Evolutionary conservation across 192 early-diverging fungal species (phyloP), one percentile per base, ranked within the genome.

Genomic region (Backusella circina): DNA sequence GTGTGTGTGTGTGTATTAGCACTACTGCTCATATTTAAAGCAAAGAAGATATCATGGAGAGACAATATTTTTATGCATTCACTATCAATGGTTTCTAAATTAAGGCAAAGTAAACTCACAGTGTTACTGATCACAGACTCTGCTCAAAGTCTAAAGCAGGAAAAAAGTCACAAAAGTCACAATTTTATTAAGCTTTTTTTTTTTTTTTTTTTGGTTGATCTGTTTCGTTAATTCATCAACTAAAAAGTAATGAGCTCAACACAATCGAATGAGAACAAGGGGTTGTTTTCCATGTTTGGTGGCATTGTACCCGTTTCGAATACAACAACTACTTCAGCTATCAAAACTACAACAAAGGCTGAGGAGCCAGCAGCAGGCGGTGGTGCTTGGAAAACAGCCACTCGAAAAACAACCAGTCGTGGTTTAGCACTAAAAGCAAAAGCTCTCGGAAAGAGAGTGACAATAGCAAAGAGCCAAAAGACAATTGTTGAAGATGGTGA

Each of bases 311-410:
- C 69, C 18, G 5, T 18, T 47, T 8, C 44, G 44, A 47, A 47
- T 21, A 6, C 18, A 38, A 33, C 8, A 36, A 68, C 32, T 21
- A 32, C 3, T 36, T 6, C 33, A 67, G 15, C n/a, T n/a, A 35
- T 33, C 4, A 36, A 68, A 3, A 10, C 39, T n/a, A 21, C 13
- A 44, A 30, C 28, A 41, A 70, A 70, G 23, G 16, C 21, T 2
- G 69, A 70, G 15, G 33, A 35, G 8, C 65, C 67, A 21, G 67
- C 33, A 10, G 9, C 21, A 9, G 76, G 44, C 2, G 76, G 71
- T 10, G 76, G 76, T 54, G 37, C 44, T 51, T 75, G 74, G 74
- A 67, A 69, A 32, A 54, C 67, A 37, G 70, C 61, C 8, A 64
- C 31, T n/a, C 15, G n/a, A 72, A 65, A 38, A 30, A 21, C 31